Evolutionary conservation across 2,329 filamentous ascomycete genomes (phyloP), one percentile per base, ranked within the genome.

Genomic region (Ilyonectria mors-panacis): DNA sequence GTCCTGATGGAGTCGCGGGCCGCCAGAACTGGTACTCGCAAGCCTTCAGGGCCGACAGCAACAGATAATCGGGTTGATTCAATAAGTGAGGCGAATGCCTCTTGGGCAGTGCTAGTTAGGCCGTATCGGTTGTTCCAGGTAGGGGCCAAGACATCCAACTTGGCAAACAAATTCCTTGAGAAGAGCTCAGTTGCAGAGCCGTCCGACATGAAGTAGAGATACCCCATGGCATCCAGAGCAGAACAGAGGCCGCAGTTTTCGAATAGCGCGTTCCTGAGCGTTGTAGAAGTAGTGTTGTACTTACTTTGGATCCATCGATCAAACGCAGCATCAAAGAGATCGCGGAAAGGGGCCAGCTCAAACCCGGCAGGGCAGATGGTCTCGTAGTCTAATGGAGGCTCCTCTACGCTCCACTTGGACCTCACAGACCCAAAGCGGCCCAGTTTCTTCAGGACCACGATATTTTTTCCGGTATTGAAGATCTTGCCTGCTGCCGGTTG

Each of bases 401-500:
- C 86, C 59, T 66, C 78, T 47, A 67, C 80, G 64, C 62, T 57
- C 55, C 67, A 73, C 4, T 73, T 65, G 3, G 68, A 71, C 77
- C 76, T 78, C 63, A 73, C 76, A 54, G 80, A 73, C 55, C 83
- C 78, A 66, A 87, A 84, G 62, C 86, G 84, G 45, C 90, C 89
- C 12, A 97, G 84, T 54, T 92, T 88, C 67, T 91, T 91, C n/a
- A 98, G 82, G 50, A 98, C 92, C 1, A 96, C 89, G 62, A 96
- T 91, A 73, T 92, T 97, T 80, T 98, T 98, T 0, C 95, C 95
- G 1, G 94, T 91, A 1, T 91, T 94, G 74, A 97, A 95, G 42
- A 98, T 94, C 68, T 91, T 92, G 26, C 84, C 82, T 0, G 89
- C 89, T 2, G 91, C 88, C 2, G 91, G 86, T 44, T 91, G 88